Conservation (phyloP, 176 grass and related monocot species). For the Musa itinerans region DNA sequence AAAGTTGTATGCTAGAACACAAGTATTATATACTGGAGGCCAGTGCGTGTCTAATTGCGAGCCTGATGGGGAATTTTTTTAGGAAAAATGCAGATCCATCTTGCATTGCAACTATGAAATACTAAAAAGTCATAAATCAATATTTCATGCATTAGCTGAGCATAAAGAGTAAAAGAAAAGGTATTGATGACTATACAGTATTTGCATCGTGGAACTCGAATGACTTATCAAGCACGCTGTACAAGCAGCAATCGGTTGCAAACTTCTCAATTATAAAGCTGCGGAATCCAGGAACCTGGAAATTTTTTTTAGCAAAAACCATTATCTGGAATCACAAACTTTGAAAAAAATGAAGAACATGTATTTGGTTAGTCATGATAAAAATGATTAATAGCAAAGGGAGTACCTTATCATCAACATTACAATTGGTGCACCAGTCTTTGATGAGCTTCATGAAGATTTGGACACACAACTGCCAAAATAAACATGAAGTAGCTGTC, state of each 20-base stretch:
- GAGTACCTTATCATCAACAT: constrained; percentile 71
- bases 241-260: constrained; percentile 67
- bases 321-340: constrained; percentile 11
- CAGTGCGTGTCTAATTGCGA: no score
- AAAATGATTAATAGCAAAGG: neutral
- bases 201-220: constrained; percentile 89
- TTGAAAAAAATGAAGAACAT: constrained; percentile 14
- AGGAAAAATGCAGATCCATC: no score
- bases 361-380: constrained; percentile 1
- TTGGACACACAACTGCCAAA: constrained; percentile 73
- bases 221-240: constrained; percentile 93
- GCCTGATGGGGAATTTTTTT: no score
- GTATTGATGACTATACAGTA: constrained; percentile 37
- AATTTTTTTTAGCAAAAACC: neutral
- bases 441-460: constrained; percentile 88
- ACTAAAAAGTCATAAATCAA: no score
- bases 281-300: constrained; percentile 84
- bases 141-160: neutral
- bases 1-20: no score
- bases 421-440: constrained; percentile 75
- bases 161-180: neutral
- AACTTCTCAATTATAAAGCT: constrained; percentile 86
- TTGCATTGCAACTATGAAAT: no score
- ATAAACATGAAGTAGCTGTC: constrained; percentile 20
- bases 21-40: no score